phyloP scores from a whole-genome alignment of 805 yeast species.

The Cyberlindnera maclurae region DNA sequence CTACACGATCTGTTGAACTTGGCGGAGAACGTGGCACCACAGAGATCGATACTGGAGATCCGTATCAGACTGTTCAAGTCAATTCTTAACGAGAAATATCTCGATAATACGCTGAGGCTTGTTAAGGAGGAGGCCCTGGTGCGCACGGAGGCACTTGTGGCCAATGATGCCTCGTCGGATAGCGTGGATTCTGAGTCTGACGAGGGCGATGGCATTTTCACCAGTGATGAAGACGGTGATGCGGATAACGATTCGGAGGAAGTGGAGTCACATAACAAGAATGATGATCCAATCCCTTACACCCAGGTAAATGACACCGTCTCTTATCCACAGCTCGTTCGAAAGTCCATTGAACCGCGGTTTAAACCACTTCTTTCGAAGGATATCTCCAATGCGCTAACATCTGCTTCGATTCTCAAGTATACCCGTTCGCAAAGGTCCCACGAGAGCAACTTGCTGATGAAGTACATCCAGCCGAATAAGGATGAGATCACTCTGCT shows the following conservation, averaged over 20 bases:
- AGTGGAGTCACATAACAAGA: background rate
- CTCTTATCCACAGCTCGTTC: no score
- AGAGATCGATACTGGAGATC: conserved; percentile 22
- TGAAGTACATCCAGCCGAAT: conserved; percentile 15
- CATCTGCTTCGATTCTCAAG: conserved; percentile 19
- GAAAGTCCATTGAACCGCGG: conserved; percentile 9
- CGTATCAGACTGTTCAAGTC: conserved; percentile 25
- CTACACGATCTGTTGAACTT: conserved; percentile 19
- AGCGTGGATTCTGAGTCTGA: conserved; percentile 3
- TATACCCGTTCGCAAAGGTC: conserved; percentile 14
- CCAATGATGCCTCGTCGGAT: conserved; percentile 1
- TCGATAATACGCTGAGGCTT: conserved; percentile 14
- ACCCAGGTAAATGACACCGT: background rate
- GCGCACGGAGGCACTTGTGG: conserved; percentile 5
- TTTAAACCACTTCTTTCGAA: conserved; percentile 17
- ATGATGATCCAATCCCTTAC: background rate
- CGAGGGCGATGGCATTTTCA: conserved; percentile 4
- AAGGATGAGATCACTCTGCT: conserved; percentile 19
- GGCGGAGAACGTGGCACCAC: conserved; percentile 22
- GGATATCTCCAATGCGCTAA: conserved; percentile 21
- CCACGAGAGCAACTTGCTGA: conserved; percentile 10
- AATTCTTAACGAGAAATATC: conserved; percentile 22
- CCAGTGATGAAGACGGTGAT: background rate
- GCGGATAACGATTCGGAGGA: background rate
- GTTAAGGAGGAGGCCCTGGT: conserved; percentile 10